Conservation (phyloP, 2,329 filamentous ascomycete genomes). For the Ophiocordyceps camponoti-saundersi region DNA sequence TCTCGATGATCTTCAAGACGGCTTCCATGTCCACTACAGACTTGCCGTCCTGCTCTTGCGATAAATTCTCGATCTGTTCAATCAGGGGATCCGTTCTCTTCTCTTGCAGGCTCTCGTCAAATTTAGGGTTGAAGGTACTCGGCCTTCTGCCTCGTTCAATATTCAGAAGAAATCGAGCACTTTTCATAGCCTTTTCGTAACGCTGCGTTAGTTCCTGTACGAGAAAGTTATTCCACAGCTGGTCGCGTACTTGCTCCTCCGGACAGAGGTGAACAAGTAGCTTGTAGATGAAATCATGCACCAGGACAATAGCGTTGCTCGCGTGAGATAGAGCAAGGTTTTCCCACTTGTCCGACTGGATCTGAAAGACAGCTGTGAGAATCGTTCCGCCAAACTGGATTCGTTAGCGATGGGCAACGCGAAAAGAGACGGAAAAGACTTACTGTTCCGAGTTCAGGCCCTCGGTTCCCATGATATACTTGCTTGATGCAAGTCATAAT, state of each 20-base stretch:
- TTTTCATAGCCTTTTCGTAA: constrained; percentile 30
- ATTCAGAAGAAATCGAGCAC: constrained; percentile 31
- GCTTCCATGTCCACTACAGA: neutral
- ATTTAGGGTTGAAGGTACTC: constrained; percentile 34
- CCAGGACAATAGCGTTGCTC: constrained; percentile 28
- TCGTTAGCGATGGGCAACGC: neutral
- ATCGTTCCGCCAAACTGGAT: constrained; percentile 19
- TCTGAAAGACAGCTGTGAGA: constrained; percentile 28
- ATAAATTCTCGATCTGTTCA: neutral
- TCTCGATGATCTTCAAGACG: neutral
- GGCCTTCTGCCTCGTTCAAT: constrained; percentile 29
- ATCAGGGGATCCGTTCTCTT: constrained; percentile 1
- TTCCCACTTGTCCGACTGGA: constrained; percentile 37
- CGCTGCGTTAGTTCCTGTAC: constrained; percentile 23
- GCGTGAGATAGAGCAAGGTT: constrained; percentile 29
- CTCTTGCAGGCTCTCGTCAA: constrained; percentile 21
- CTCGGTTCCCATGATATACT: constrained; percentile 2
- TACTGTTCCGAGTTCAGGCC: constrained; percentile 3
- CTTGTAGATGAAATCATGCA: constrained; percentile 32
- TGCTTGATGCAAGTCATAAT: constrained; percentile 9
- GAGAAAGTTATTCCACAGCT: constrained; percentile 26
- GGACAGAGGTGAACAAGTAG: constrained; percentile 25
- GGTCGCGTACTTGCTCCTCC: constrained; percentile 21
- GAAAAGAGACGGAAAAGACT: neutral
- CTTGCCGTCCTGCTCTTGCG: neutral